Evolutionary conservation across 2,329 filamentous ascomycete species (phyloP).

Genomic region (Myriangium duriaei): DNA sequence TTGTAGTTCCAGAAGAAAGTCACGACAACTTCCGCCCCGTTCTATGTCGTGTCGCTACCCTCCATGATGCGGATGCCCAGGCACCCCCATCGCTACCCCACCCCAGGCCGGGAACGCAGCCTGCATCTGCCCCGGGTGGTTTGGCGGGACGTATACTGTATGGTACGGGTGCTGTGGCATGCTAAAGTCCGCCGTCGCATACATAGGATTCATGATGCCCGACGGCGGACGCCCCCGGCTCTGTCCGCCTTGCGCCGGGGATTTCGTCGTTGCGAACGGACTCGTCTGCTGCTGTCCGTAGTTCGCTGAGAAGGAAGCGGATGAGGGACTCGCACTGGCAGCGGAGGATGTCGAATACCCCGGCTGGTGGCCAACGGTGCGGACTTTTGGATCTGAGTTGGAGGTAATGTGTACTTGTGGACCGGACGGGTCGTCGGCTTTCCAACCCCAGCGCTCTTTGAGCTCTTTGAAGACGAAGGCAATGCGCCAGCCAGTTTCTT

Average conservation of each 20-base stretch:
- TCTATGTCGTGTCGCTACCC: too few species aligned
- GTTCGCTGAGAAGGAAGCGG: conserved; percentile 13
- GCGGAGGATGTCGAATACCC: conserved; percentile 15
- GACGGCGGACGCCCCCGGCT: conserved; percentile 24
- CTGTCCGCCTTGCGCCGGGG: conserved; percentile 14
- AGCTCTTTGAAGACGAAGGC: conserved; percentile 60
- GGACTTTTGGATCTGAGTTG: conserved; percentile 12
- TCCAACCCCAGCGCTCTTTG: conserved; percentile 67
- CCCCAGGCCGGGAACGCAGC: conserved; percentile 16
- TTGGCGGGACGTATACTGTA: conserved; percentile 65
- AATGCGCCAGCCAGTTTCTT: conserved; percentile 68
- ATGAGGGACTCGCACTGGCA: conserved; percentile 13
- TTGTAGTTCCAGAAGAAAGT: too few species aligned
- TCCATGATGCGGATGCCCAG: not conserved
- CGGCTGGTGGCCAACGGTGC: conserved; percentile 8
- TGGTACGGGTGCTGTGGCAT: conserved; percentile 72
- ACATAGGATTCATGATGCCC: conserved; percentile 56
- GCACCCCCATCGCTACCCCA: not conserved
- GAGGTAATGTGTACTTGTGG: conserved; percentile 17
- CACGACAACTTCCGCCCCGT: too few species aligned
- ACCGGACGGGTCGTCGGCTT: conserved; percentile 27
- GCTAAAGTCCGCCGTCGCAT: conserved; percentile 61
- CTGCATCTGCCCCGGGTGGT: conserved; percentile 16
- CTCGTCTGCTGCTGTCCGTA: conserved; percentile 6
- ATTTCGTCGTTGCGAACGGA: conserved; percentile 3